Evolutionary conservation across 2,329 filamentous ascomycete species (phyloP), one percentile per base, ranked within the genome.

Genomic region (Hymenoscyphus infarciens): DNA sequence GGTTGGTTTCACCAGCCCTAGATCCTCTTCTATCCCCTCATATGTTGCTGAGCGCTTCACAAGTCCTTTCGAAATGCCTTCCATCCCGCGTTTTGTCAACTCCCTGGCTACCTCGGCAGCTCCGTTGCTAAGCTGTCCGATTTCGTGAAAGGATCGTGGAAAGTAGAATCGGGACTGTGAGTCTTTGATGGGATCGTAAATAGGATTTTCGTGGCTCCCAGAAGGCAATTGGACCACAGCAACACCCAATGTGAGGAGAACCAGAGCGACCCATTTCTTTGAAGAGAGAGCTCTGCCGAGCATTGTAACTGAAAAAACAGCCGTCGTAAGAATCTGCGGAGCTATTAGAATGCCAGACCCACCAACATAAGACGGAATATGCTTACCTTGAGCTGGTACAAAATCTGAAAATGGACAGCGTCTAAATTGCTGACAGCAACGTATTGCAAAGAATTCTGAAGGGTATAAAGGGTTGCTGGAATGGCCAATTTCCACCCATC

Each of bases 401-500:
- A 86, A 63, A 97, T 88, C 76, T 97, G 93, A 74, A 97, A 98
- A 60, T 94, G 92, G 4, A 95, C 92, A 0, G 94, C 90, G 71
- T 96, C 92, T 70, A 98, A 77, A 69, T 98, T 97, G 65, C 91
- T 92, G 11, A 97, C 86, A 1, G 92, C 94, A 59, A 96, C 84
- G 73, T 97, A 99, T 75, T 97, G 92, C 60, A 98, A 79, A n/a
- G 90, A 90, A 73, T 97, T 98, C 72, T 97, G 92, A 31, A 97
- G 75, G 0, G 94, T 97, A 74, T 97, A 98, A 1, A 98, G 81
- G 4, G 87, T 83, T 3, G 94, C 95, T 0, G 94, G 95, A 52
- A 98, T 87, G 8, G 91, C 92, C 67, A 99, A 79, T 76, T 97
- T 97, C 94, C 94, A 98, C 69, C 92, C 92, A 74, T 98, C 95